Evolutionary conservation across 257 asterid genomes (phyloP), one percentile per base, ranked within the genome.

Genomic region (Thymus quinquecostatus): DNA sequence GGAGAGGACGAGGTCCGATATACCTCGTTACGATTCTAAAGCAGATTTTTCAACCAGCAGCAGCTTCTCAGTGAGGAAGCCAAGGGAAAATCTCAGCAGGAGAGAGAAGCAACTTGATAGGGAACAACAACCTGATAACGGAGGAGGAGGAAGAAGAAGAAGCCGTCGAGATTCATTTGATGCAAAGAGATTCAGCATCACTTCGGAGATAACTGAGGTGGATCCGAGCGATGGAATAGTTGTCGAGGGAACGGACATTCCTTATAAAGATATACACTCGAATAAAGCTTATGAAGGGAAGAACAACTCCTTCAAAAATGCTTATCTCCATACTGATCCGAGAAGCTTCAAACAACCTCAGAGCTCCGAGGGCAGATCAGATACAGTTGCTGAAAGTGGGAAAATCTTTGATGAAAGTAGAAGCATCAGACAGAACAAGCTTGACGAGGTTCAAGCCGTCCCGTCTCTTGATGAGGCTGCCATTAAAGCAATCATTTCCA

Each of bases 391-490:
- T 38, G 41, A 38, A 4, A 38, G 41, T 38, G 41, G 41, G 0
- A 38, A 71, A 54, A 64, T 3, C 2, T 60, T 60, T n/a, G 79
- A 71, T 14, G 86, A 80, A 38, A 68, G 68, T 34, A 75, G 62
- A 67, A 78, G 82, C 64, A 30, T 43, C 21, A 83, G 74, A 76
- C 74, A 83, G 41, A 75, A 68, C 13, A 75, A 61, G 61, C 36
- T 74, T 59, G 87, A 85, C 27, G 82, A 81, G 55, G 77, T 69
- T 47, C 27, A 72, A 14, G 82, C 69, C 59, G 66, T 76, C 66
- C 96, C 95, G 5, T 81, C 96, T 74, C 89, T 91, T 7, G 93
- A 91, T 68, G 93, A 84, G 77, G 89, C 78, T 10, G 95, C 97
- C 40, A 70, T 84, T 57, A 86, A 82, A 82, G 97, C 96, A 44